Percentiles rank a stretch among this genome's conserved stretches.
These are phyloP conservation scores for Fusarium incarnatum DNA, from an alignment of 2,329 filamentous ascomycete genomes.

Conservation along the genomic window DNA sequence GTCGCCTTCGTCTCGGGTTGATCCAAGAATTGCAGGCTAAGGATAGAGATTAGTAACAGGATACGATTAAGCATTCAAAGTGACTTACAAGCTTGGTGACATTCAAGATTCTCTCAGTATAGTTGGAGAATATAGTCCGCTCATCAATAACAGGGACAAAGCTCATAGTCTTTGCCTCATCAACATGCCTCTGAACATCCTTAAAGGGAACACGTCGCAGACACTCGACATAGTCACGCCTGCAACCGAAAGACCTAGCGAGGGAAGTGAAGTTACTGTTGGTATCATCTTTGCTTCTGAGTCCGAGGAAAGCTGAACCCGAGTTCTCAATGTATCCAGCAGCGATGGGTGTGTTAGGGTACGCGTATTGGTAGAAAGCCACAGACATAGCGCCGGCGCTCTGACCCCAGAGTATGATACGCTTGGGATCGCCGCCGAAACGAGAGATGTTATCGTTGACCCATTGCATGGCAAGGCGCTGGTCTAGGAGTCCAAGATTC, in stretches of 20 bases:
- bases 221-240: not conserved
- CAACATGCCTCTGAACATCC: conserved; percentile 4
- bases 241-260: conserved; percentile 3
- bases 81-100: conserved; percentile 1
- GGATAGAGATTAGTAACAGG: not conserved
- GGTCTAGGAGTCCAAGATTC: conserved; percentile 7
- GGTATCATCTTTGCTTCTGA: not conserved
- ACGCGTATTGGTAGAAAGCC: conserved; percentile 14
- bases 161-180: not conserved
- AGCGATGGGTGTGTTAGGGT: conserved; percentile 3
- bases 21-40: conserved; percentile 9
- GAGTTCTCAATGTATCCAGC: conserved; percentile 15
- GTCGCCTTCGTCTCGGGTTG: conserved; percentile 10
- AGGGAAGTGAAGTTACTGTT: conserved; percentile 4
- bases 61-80: no score
- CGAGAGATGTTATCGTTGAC: not conserved
- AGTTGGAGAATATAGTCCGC: conserved; percentile 5
- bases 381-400: conserved; percentile 12
- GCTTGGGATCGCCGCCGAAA: not conserved
- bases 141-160: conserved; percentile 12
- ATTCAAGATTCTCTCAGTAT: not conserved
- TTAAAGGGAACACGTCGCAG: not conserved
- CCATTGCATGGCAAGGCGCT: conserved; percentile 15
- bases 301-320: not conserved
- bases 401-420: conserved; percentile 10